Evolutionary conservation across 345 rosid species (phyloP), one percentile per base, ranked within the genome.

Genomic region (Geranium rotundifolium): DNA sequence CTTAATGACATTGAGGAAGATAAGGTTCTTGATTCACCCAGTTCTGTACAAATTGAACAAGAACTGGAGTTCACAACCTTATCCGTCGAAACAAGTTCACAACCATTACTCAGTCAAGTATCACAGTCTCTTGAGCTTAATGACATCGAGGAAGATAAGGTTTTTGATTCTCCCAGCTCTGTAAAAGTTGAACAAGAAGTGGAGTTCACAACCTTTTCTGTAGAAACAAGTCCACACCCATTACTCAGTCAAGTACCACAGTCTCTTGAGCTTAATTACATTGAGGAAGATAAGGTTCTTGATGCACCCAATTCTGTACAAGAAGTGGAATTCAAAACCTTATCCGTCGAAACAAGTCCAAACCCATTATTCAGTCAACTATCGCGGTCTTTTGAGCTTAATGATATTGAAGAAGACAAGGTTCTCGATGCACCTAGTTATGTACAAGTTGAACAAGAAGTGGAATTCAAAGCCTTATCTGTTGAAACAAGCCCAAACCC

Each of bases 351-450:
- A 34, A 34, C 41, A 34, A 34, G 41, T 34, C 41, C 41, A 34
- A 34, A 34, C 41, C 41, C 41, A 34, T 34, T 34, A 34, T 8
- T 34, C 41, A 34, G 41, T 34, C 41, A 34, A 34, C 10, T 34
- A 34, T 34, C 41, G 27, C 27, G 27, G 27, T 23, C 27, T 23
- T 23, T 23, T 23, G 88, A 78, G 69, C 54, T 72, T 69, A 74
- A 74, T 57, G 87, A 79, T 61, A 63, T 59, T 54, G 88, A 84
- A 37, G 91, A 84, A 69, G 97, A 92, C 17, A 80, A 60, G 58
- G 63, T 78, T 71, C 90, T 84, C 0, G 87, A 87, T 65, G 83
- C 90, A 50, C 92, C 82, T n/a, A 73, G 71, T 69, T 81, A 82
- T 4, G 56, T 64, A 0, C 27, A 23, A 23, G 27, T 23, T 23